Evolutionary conservation across 2,329 filamentous ascomycete species (phyloP), one percentile per base, ranked within the genome.

Genomic region (Lecanicillium sp.): DNA sequence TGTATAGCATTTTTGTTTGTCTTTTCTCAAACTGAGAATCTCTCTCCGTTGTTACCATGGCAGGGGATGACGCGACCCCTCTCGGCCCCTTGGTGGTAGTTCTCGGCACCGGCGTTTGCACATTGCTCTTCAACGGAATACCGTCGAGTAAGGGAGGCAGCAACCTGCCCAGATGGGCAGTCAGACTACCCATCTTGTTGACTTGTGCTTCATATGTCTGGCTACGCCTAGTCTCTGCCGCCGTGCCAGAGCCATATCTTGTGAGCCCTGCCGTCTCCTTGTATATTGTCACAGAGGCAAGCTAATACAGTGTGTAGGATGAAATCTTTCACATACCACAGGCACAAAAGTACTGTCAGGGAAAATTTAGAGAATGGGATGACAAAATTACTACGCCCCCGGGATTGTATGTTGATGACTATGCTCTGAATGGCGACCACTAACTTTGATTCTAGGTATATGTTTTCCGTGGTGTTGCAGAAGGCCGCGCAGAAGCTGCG

Each of bases 301-400:
- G 44, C 33, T 29, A 34, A 36, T 19, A 7, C 12, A 19, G 17
- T 32, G 28, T 25, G 17, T 46, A 90, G 85, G 87, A 94, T 57
- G 87, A 94, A 56, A 68, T 87, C 20, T 94, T 92, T 46, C 87
- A 98, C 58, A 81, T 96, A 17, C 86, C 87, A 0, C 92, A 98
- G 62, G 88, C 88, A 0, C 87, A 94, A 52, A 78, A 76, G 20
- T 98, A 95, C 59, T 96, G 89, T 59, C 59, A 74, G 29, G 81
- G 83, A 10, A 73, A 74, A 39, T 94, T 83, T 65, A 57, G 60
- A 11, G 71, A 86, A 40, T 98, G 92, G 92, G 89, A 98, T 60
- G 83, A 90, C 43, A 98, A 97, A 59, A 92, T 98, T 55, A 98
- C 92, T 0, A 98, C 92, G 2, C 92, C 92, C 1, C 90, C 92